A percentile compares a stretch with the other conserved stretches of the same genome.
Conservation (phyloP, 306 rosid species). For the Casuarina glauca region DNA sequence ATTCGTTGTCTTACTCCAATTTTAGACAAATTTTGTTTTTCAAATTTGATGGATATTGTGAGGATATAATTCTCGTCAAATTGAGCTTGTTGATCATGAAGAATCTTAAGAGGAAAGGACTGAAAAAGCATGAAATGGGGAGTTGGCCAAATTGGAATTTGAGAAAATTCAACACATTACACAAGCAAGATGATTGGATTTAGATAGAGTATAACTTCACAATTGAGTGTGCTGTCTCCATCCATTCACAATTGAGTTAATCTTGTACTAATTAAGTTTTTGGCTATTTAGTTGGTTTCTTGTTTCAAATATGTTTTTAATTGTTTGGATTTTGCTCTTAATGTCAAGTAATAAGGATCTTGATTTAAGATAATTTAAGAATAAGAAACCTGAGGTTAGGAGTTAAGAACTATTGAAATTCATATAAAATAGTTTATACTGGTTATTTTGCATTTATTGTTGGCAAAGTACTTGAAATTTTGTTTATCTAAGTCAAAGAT, state of each 20-base stretch:
- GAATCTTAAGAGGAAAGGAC: too few relatives aligned
- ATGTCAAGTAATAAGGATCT: background rate
- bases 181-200: too few relatives aligned
- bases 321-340: slow-evolving; percentile 8
- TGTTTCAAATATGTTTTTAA: background rate
- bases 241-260: background rate
- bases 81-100: too few relatives aligned
- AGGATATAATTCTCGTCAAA: too few relatives aligned
- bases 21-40: too few relatives aligned
- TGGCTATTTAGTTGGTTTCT: background rate
- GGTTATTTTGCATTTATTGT: background rate
- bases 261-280: background rate
- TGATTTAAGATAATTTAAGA: background rate
- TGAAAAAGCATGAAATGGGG: too few relatives aligned
- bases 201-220: too few relatives aligned
- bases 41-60: too few relatives aligned
- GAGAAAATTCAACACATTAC: too few relatives aligned
- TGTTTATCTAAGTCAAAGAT: background rate
- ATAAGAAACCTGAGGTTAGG: background rate
- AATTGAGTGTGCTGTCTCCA: slow-evolving; percentile 32
- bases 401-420: background rate
- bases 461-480: background rate
- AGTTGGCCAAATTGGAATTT: too few relatives aligned
- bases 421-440: background rate
- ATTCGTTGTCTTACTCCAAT: too few relatives aligned